phyloP scores from a whole-genome alignment of 179 eudicot genomes.

The Sideroxylon spinosum region DNA sequence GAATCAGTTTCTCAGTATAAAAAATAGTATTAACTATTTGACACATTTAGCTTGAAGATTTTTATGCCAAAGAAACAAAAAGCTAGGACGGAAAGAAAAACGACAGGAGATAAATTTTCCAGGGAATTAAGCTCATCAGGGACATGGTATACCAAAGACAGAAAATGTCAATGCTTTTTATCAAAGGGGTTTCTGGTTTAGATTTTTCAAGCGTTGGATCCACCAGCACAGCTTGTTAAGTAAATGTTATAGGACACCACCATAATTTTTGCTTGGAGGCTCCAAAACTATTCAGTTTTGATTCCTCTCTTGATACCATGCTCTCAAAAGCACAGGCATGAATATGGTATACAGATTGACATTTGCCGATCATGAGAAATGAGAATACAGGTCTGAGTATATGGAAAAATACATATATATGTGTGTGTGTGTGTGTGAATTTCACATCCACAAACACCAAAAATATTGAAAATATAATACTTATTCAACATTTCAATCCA shows the following conservation, averaged over 20 bases:
- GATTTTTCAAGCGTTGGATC: neutral
- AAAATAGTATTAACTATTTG: neutral
- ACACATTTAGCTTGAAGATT: neutral
- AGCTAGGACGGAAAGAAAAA: neutral
- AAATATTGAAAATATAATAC: too few species aligned
- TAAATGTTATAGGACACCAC: neutral
- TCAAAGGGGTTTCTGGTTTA: neutral
- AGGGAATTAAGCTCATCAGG: neutral
- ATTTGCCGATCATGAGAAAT: too few species aligned
- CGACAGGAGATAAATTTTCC: neutral
- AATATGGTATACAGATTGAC: too few species aligned
- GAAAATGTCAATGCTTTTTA: neutral
- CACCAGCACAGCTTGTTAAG: neutral
- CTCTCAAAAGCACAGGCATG: too few species aligned
- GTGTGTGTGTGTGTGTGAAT: too few species aligned
- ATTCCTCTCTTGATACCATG: neutral
- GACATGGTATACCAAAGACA: neutral
- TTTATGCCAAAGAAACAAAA: neutral
- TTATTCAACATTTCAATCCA: too few species aligned
- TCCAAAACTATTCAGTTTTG: neutral
- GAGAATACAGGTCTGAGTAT: too few species aligned
- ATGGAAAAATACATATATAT: too few species aligned
- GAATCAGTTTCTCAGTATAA: neutral
- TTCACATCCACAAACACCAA: too few species aligned
- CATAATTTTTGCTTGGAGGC: neutral